Evolutionary conservation across 169 alveolate species (phyloP).

Genomic region (Cryptosporidium ryanae): DNA sequence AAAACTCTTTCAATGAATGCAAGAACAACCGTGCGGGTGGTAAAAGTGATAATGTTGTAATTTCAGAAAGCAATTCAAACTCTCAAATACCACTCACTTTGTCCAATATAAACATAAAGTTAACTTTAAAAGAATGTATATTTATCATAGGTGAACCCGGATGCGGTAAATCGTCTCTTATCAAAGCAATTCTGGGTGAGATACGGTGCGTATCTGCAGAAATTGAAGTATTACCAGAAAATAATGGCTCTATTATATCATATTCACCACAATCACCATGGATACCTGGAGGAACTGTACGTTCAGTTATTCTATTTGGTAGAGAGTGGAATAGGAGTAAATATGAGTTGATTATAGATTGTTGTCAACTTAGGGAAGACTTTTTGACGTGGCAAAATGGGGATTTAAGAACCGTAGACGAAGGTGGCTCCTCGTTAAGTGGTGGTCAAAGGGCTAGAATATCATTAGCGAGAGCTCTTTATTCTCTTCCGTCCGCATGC

Average conservation of each 20-base stretch:
- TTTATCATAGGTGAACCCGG: slow-evolving; percentile 81
- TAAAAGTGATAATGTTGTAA: no score
- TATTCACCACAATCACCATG: slow-evolving; percentile 86
- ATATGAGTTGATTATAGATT: slow-evolving; percentile 79
- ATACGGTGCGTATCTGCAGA: slow-evolving; percentile 77
- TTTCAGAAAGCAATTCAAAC: no score
- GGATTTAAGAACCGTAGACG: slow-evolving; percentile 85
- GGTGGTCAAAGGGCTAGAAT: slow-evolving; percentile 95
- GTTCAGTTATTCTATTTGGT: slow-evolving; percentile 85
- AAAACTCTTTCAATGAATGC: no score
- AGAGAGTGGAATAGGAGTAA: slow-evolving; percentile 78
- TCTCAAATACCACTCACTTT: not conserved
- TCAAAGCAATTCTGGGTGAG: slow-evolving; percentile 81
- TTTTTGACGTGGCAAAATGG: slow-evolving; percentile 79
- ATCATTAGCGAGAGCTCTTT: slow-evolving; percentile 91
- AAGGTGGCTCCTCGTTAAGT: slow-evolving; percentile 88
- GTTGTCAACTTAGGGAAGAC: slow-evolving; percentile 81
- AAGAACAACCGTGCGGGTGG: no score
- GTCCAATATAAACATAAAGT: slow-evolving; percentile 13
- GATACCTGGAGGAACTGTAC: slow-evolving; percentile 84
- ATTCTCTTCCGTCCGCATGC: slow-evolving; percentile 75
- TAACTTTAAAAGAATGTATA: slow-evolving; percentile 41
- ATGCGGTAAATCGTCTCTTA: slow-evolving; percentile 86
- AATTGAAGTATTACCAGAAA: slow-evolving; percentile 74
- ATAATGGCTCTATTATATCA: slow-evolving; percentile 76